Evolutionary conservation across 2,329 filamentous ascomycete species (phyloP).

Genomic region (Plectosphaerella cucumerina): DNA sequence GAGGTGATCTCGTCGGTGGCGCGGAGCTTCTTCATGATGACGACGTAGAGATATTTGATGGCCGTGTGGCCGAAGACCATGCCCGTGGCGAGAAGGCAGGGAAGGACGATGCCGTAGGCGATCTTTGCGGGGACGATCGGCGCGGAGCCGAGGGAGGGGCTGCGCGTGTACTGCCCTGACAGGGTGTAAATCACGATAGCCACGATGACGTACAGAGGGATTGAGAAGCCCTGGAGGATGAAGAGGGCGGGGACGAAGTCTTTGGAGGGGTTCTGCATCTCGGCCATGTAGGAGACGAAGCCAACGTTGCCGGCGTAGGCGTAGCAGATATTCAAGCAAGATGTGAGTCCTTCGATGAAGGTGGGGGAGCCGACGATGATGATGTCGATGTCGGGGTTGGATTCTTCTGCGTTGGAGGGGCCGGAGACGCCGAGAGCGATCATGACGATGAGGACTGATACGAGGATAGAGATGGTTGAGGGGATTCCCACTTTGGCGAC

Average conservation of each 20-base stretch:
- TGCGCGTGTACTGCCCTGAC: conserved; percentile 24
- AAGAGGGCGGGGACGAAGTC: conserved; percentile 26
- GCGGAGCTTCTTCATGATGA: conserved; percentile 26
- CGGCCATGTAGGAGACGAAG: conserved; percentile 28
- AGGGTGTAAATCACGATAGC: conserved; percentile 26
- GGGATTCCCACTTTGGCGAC: conserved; percentile 23
- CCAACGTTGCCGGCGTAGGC: conserved; percentile 32
- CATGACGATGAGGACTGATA: conserved; percentile 31
- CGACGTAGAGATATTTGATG: conserved; percentile 29
- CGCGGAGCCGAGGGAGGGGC: conserved; percentile 28
- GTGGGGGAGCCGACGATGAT: conserved; percentile 6
- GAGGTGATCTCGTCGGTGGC: conserved; percentile 25
- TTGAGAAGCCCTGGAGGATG: conserved; percentile 25
- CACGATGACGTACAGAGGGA: conserved; percentile 26
- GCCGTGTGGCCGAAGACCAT: conserved; percentile 27
- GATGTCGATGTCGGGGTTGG: not conserved
- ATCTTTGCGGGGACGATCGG: conserved; percentile 25
- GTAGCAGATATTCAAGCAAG: conserved; percentile 29
- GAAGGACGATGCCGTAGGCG: conserved; percentile 26
- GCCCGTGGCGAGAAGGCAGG: conserved; percentile 23
- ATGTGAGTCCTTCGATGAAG: conserved; percentile 26
- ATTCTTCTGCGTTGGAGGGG: conserved; percentile 7
- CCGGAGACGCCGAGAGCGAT: conserved; percentile 25
- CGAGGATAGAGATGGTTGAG: conserved; percentile 27
- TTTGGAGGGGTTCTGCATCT: conserved; percentile 25